A percentile compares a stretch with the other conserved stretches of the same genome.
Evolutionary conservation across 139 green algal species (phyloP).

Genomic region (Haematococcus sp.): DNA sequence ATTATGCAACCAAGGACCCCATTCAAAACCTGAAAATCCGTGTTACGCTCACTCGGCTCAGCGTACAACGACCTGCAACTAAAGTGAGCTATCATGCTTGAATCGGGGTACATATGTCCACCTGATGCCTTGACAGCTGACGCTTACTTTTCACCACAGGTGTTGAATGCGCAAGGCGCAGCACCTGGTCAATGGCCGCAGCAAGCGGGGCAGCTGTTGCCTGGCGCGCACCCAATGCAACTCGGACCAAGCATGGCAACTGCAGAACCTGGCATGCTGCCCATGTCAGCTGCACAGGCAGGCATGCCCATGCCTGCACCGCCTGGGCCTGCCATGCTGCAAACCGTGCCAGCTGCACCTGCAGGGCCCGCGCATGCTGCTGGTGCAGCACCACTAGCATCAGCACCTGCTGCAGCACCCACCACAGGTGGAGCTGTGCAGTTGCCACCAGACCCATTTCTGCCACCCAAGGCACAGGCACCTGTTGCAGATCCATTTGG

Average conservation of each 20-base stretch:
- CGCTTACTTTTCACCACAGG: too few species aligned
- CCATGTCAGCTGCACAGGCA: not conserved
- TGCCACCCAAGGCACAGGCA: not conserved
- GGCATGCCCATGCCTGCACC: not conserved
- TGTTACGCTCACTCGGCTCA: conserved; percentile 14
- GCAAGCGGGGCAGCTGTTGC: not conserved
- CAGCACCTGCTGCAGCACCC: too few species aligned
- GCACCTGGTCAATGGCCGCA: not conserved
- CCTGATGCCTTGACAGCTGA: too few species aligned
- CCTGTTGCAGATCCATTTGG: not conserved
- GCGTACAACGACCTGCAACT: not conserved
- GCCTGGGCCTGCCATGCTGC: not conserved
- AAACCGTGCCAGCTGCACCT: conserved; percentile 2
- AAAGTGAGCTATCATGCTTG: too few species aligned
- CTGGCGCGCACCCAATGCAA: not conserved
- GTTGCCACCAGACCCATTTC: not conserved
- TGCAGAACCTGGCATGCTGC: not conserved
- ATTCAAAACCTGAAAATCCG: conserved; percentile 44
- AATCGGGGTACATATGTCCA: too few species aligned
- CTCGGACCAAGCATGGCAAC: not conserved
- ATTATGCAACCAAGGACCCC: conserved; percentile 55
- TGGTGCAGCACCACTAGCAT: not conserved
- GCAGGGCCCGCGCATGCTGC: not conserved
- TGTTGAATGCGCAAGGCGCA: too few species aligned
- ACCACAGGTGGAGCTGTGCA: not conserved